Conservation (phyloP, 805 yeast species). For the Priceomyces carsonii region DNA sequence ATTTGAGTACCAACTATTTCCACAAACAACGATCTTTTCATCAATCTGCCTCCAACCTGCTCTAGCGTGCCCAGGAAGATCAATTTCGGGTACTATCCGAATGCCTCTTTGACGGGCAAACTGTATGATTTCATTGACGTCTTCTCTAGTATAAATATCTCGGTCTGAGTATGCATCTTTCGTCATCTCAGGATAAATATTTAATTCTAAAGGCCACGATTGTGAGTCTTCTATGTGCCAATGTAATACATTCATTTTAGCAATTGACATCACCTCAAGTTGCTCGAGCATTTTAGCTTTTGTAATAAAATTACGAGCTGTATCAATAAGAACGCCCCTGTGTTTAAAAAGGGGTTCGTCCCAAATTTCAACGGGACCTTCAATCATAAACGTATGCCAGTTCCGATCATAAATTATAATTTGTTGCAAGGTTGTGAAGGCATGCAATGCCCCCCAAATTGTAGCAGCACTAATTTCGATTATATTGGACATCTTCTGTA, state of each 20-base stretch:
- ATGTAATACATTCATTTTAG: constrained; percentile 41
- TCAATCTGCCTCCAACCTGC: constrained; percentile 40
- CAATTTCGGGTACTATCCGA: constrained; percentile 42
- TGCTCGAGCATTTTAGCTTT: constrained; percentile 28
- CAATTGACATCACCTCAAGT: constrained; percentile 37
- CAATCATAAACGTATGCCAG: constrained; percentile 22
- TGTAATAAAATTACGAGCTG: constrained; percentile 36
- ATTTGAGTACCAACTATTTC: constrained; percentile 22
- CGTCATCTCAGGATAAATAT: constrained; percentile 36
- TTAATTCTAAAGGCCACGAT: constrained; percentile 40
- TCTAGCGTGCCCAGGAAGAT: constrained; percentile 42
- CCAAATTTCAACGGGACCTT: constrained; percentile 29
- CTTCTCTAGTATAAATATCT: constrained; percentile 29
- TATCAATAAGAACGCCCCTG: constrained; percentile 41
- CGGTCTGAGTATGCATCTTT: constrained; percentile 35
- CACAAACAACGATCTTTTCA: constrained; percentile 29
- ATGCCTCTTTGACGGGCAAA: constrained; percentile 39
- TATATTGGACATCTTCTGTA: constrained; percentile 9
- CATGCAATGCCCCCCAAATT: constrained; percentile 44
- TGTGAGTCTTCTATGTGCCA: constrained; percentile 43
- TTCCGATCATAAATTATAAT: constrained; percentile 28
- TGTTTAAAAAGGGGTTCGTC: constrained; percentile 38
- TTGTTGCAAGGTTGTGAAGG: constrained; percentile 41
- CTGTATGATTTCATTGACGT: constrained; percentile 25
- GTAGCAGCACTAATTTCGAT: constrained; percentile 30